phyloP scores from a whole-genome alignment of 352 stramenopile genomes.

The Phytopythium chamaehyphon region DNA sequence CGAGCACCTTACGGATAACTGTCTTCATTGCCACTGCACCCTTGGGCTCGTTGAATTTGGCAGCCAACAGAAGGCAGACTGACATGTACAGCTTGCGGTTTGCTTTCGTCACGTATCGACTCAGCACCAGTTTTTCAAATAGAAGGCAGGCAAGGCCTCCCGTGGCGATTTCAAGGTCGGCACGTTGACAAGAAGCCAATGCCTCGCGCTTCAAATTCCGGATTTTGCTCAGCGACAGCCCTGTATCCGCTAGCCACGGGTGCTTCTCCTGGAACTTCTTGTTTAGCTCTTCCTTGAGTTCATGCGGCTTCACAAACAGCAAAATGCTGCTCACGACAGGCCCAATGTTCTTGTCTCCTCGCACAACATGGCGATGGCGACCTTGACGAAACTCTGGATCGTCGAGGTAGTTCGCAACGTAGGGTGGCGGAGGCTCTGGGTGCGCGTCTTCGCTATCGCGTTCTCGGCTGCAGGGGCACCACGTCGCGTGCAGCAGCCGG shows the following conservation, averaged over 20 bases:
- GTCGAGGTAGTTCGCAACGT: constrained; percentile 80
- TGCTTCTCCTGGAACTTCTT: constrained; percentile 96
- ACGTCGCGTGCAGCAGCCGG: constrained; percentile 75
- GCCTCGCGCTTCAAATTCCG: constrained; percentile 92
- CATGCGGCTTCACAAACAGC: constrained; percentile 93
- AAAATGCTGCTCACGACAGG: constrained; percentile 93
- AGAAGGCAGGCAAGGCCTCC: constrained; percentile 94
- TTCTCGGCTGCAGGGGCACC: constrained; percentile 62
- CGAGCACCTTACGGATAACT: constrained; percentile 63
- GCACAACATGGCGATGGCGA: constrained; percentile 75
- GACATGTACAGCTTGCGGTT: constrained; percentile 96
- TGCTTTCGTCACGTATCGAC: constrained; percentile 93
- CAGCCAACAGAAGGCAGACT: constrained; percentile 92
- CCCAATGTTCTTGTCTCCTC: constrained; percentile 86
- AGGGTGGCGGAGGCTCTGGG: constrained; percentile 34
- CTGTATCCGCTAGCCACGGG: constrained; percentile 80
- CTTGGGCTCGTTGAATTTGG: constrained; percentile 91
- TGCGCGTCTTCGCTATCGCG: constrained; percentile 77
- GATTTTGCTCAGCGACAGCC: constrained; percentile 96
- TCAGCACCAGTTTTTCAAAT: constrained; percentile 96
- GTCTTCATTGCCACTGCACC: constrained; percentile 57
- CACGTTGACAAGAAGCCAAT: constrained; percentile 62
- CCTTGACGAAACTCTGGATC: constrained; percentile 82
- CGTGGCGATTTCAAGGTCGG: constrained; percentile 91
- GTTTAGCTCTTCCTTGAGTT: constrained; percentile 96